Conservation (phyloP, 495 filamentous ascomycete genomes). For the Trichocladium antarcticum region DNA sequence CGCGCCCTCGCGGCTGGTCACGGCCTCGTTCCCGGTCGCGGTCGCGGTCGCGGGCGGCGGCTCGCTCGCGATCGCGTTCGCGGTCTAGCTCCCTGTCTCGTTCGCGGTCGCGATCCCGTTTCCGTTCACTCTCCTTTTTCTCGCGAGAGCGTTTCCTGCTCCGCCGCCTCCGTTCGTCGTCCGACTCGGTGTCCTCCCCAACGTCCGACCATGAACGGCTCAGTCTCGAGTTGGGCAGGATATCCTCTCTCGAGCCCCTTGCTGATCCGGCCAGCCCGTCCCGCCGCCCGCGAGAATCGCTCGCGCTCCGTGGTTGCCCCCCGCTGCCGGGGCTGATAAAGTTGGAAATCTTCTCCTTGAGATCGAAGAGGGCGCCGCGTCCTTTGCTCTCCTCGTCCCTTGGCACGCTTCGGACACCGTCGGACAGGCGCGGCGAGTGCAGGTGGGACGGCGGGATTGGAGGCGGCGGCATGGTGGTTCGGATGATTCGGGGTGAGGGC, state of each 20-base stretch:
- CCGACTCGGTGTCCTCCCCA: slow-evolving; percentile 16
- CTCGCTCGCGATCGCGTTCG: slow-evolving; percentile 2
- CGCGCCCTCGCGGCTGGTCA: slow-evolving; percentile 8
- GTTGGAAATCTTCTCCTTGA: slow-evolving; percentile 18
- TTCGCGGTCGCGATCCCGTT: slow-evolving; percentile 10
- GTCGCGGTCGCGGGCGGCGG: slow-evolving; percentile 4
- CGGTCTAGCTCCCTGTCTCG: slow-evolving; percentile 2
- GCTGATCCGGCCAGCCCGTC: slow-evolving; percentile 6
- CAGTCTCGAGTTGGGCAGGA: slow-evolving; percentile 12
- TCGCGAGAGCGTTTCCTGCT: slow-evolving; percentile 6
- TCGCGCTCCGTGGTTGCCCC: slow-evolving; percentile 18
- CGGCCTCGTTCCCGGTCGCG: slow-evolving; percentile 4
- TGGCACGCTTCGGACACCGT: neutral
- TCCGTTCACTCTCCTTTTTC: slow-evolving; percentile 7
- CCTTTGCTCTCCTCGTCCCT: slow-evolving; percentile 13
- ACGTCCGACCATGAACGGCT: slow-evolving; percentile 18
- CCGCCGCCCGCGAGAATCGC: slow-evolving; percentile 14
- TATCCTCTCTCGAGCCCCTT: slow-evolving; percentile 5
- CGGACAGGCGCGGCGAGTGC: slow-evolving; percentile 4
- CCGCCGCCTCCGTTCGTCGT: slow-evolving; percentile 7
- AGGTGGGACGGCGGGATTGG: slow-evolving; percentile 8
- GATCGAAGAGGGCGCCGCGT: slow-evolving; percentile 11
- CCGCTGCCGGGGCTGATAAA: slow-evolving; percentile 9
- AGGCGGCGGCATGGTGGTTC: slow-evolving; percentile 12
- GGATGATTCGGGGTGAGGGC: slow-evolving; percentile 9